phyloP scores from a whole-genome alignment of 139 green algal genomes.

The Trebouxia sp. region DNA sequence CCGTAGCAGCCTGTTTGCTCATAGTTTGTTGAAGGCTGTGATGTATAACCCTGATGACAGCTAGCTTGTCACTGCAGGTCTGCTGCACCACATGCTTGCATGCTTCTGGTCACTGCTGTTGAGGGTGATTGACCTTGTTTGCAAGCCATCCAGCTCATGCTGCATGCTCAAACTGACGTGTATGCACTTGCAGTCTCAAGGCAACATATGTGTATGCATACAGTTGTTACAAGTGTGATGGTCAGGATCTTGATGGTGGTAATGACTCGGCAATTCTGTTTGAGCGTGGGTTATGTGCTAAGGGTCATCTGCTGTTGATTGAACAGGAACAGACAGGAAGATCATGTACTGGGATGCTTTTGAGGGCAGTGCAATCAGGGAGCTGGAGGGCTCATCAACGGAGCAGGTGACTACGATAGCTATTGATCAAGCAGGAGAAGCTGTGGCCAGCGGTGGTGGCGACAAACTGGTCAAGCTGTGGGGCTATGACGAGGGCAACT shows the following conservation, averaged over 20 bases:
- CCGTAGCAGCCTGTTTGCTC: conserved; percentile 70
- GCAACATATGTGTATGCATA: no score
- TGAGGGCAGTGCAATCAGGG: conserved; percentile 81
- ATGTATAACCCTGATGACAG: conserved; percentile 82
- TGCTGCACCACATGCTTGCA: neutral
- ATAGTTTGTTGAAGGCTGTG: conserved; percentile 80
- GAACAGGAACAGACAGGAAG: conserved; percentile 82
- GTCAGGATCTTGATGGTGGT: no score
- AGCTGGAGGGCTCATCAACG: conserved; percentile 71
- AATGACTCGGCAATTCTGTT: no score
- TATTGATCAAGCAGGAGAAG: conserved; percentile 64
- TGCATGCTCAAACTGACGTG: no score
- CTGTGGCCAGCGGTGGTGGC: conserved; percentile 65
- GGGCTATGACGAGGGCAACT: conserved; percentile 84
- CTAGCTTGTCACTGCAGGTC: conserved; percentile 59
- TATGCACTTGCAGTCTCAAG: no score
- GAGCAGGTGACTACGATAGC: conserved; percentile 69
- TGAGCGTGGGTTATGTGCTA: no score
- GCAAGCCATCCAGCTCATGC: no score
- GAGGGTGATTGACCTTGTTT: no score
- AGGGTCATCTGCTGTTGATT: neutral
- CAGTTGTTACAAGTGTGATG: no score
- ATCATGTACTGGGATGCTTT: conserved; percentile 89
- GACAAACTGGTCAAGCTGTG: conserved; percentile 84
- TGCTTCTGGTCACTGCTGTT: neutral